phyloP scores from a whole-genome alignment of 148 eudicot genomes.

The Selenicereus undatus region DNA sequence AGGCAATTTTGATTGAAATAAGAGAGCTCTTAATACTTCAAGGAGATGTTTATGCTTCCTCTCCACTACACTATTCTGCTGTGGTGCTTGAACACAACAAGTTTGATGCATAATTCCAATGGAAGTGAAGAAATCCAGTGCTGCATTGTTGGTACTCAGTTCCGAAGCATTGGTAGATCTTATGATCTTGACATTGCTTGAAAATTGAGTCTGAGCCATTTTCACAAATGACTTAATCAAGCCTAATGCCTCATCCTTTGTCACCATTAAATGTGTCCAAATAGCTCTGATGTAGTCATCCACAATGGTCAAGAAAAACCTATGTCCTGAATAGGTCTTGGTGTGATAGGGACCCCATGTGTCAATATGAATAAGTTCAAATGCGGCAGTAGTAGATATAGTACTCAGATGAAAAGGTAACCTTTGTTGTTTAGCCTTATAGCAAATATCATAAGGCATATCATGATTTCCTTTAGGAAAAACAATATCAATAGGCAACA shows the following conservation, averaged over 20 bases:
- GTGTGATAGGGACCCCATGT: background rate
- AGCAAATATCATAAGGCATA: background rate
- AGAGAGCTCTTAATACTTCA: background rate
- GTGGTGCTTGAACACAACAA: background rate
- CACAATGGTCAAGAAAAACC: background rate
- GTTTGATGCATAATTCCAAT: background rate
- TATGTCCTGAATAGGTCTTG: background rate
- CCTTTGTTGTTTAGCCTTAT: background rate
- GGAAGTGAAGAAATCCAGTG: background rate
- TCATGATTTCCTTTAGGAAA: background rate
- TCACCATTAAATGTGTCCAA: background rate
- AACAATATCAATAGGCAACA: too few species aligned
- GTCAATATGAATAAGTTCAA: background rate
- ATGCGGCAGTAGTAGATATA: background rate
- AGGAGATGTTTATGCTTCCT: background rate
- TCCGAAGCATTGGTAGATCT: background rate
- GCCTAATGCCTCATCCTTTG: background rate
- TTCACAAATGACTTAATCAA: background rate
- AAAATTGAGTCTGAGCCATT: background rate
- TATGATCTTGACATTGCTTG: background rate
- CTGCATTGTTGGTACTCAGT: background rate
- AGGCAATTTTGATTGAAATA: background rate
- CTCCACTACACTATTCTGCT: background rate
- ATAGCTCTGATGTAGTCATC: background rate
- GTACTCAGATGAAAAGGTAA: background rate